phyloP scores from a whole-genome alignment of 768 basidiomycete genomes.

The Tephrocybe rancida region DNA sequence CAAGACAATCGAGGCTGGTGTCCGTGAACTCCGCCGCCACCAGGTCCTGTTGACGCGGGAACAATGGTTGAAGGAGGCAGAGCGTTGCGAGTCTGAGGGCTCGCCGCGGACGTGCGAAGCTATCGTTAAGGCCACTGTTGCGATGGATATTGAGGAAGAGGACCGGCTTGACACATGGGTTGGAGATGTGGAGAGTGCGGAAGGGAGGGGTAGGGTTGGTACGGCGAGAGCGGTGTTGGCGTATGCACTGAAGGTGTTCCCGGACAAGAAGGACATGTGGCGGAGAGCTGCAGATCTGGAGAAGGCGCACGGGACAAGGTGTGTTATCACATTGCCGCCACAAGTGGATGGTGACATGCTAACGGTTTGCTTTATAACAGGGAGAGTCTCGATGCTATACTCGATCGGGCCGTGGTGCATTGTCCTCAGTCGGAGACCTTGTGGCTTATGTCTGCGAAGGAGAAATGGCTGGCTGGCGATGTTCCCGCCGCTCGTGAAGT shows the following conservation, averaged over 20 bases:
- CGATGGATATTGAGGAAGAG: conserved; percentile 95
- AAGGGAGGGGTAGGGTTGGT: conserved; percentile 71
- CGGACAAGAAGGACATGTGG: conserved; percentile 87
- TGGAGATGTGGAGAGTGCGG: conserved; percentile 86
- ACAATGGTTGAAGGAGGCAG: conserved; percentile 96
- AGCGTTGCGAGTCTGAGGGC: conserved; percentile 86
- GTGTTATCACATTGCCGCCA: conserved; percentile 8
- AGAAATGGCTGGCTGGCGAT: conserved; percentile 90
- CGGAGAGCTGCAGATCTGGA: conserved; percentile 91
- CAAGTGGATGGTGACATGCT: background rate
- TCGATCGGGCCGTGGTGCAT: conserved; percentile 81
- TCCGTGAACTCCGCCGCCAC: conserved; percentile 75
- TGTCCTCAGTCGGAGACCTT: conserved; percentile 96
- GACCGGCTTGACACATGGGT: conserved; percentile 90
- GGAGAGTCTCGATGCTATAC: conserved; percentile 80
- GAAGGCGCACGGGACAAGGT: conserved; percentile 86
- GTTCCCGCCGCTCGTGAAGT: conserved; percentile 90
- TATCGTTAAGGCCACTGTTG: conserved; percentile 92
- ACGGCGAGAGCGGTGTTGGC: conserved; percentile 89
- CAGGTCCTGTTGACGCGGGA: conserved; percentile 88
- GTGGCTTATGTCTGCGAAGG: conserved; percentile 98
- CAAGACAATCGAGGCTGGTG: conserved; percentile 85
- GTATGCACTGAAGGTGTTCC: conserved; percentile 89
- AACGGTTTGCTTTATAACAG: conserved; percentile 32
- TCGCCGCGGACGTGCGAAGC: conserved; percentile 88